These are phyloP conservation scores for Colletotrichum sp. DNA, from an alignment of 2,329 filamentous ascomycete genomes.

Conservation along the genomic window DNA sequence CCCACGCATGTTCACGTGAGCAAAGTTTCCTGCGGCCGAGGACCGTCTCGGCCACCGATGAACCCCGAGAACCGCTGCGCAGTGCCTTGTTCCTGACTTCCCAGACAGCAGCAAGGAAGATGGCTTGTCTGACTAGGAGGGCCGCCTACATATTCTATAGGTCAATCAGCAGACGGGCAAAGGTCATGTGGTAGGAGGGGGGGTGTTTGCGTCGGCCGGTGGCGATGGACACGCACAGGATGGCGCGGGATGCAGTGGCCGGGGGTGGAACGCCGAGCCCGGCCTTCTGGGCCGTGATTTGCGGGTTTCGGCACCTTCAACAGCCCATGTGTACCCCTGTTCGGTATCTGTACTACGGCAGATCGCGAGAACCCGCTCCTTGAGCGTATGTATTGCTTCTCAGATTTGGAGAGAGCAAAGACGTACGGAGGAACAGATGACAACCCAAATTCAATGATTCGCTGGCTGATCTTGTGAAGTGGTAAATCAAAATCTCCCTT, in stretches of 20 bases:
- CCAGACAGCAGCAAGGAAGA: background rate
- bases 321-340: background rate
- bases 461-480: background rate
- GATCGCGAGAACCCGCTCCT: background rate
- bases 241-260: background rate
- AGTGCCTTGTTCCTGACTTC: background rate
- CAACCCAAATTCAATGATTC: background rate
- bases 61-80: background rate
- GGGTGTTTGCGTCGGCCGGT: background rate
- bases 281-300: background rate
- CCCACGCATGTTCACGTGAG: slow-evolving; percentile 1
- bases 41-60: background rate
- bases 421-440: background rate
- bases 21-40: background rate
- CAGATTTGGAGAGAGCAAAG: background rate
- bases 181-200: background rate
- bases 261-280: background rate
- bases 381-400: background rate
- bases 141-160: background rate
- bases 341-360: background rate
- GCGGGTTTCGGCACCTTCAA: background rate
- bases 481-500: background rate
- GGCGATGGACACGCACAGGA: background rate
- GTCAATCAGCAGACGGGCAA: background rate
- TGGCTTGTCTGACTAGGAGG: background rate